Evolutionary conservation across 768 basidiomycete genomes (phyloP).

Genomic region (Cyathus striatus): DNA sequence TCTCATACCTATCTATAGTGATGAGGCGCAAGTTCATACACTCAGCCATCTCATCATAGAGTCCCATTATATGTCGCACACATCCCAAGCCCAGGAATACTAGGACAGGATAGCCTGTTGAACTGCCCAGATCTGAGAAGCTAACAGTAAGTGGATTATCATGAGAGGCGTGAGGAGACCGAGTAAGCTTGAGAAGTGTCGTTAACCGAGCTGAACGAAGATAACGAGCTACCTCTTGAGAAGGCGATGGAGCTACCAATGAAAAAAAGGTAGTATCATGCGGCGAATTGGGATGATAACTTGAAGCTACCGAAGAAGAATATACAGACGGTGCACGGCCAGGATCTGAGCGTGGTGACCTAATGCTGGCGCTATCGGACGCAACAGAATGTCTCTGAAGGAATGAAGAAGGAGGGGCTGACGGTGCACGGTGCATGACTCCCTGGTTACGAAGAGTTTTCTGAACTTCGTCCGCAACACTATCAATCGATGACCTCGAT

Average conservation of each 20-base stretch:
- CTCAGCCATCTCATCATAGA: slow-evolving; percentile 96
- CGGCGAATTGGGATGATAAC: slow-evolving; percentile 42
- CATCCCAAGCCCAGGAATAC: slow-evolving; percentile 93
- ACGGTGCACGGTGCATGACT: slow-evolving; percentile 20
- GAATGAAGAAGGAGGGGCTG: slow-evolving; percentile 34
- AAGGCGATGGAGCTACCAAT: slow-evolving; percentile 39
- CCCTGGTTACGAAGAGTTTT: slow-evolving; percentile 62
- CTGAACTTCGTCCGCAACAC: slow-evolving; percentile 78
- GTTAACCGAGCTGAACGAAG: slow-evolving; percentile 84
- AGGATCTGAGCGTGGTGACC: slow-evolving; percentile 53
- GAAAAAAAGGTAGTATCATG: slow-evolving; percentile 36
- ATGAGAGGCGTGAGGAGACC: slow-evolving; percentile 73
- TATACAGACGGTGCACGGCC: slow-evolving; percentile 44
- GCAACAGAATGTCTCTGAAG: slow-evolving; percentile 45
- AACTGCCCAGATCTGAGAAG: slow-evolving; percentile 86
- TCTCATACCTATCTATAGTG: slow-evolving; percentile 83
- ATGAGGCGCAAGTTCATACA: slow-evolving; percentile 84
- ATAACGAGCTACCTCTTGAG: slow-evolving; percentile 80
- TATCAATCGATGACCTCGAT: slow-evolving; percentile 84
- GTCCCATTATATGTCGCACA: slow-evolving; percentile 89
- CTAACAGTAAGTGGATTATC: slow-evolving; percentile 79
- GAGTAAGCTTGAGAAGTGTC: slow-evolving; percentile 71
- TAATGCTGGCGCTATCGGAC: slow-evolving; percentile 52
- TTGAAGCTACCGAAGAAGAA: slow-evolving; percentile 45
- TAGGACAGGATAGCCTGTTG: slow-evolving; percentile 82